Evolutionary conservation across 495 filamentous ascomycete species (phyloP).

Genomic region (Penicillium fimorum): DNA sequence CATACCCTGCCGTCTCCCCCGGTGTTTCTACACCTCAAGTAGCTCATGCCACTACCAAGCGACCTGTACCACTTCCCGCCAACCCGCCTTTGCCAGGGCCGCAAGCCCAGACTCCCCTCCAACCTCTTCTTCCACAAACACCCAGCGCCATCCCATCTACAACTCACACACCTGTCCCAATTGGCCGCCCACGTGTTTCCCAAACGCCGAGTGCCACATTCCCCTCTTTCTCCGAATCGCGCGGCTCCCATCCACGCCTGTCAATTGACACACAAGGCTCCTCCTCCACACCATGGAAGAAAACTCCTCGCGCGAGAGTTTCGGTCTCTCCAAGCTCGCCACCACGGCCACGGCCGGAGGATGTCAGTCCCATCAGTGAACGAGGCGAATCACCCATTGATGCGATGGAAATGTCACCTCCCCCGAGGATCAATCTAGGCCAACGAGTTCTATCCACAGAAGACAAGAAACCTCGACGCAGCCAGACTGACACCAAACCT

Average conservation of each 20-base stretch:
- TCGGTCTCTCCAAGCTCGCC: conserved; percentile 46
- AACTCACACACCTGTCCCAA: conserved; percentile 28
- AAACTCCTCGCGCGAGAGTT: conserved; percentile 37
- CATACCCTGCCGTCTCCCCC: conserved; percentile 34
- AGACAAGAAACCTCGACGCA: conserved; percentile 23
- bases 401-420: conserved; percentile 34
- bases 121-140: conserved; percentile 32
- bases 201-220: conserved; percentile 33
- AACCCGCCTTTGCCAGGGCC: neutral
- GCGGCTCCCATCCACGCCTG: conserved; percentile 33
- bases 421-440: conserved; percentile 24
- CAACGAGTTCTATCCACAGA: conserved; percentile 26
- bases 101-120: conserved; percentile 13
- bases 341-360: conserved; percentile 45
- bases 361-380: conserved; percentile 56
- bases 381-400: conserved; percentile 42
- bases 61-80: conserved; percentile 20
- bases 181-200: conserved; percentile 23
- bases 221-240: conserved; percentile 27
- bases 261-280: conserved; percentile 48
- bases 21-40: conserved; percentile 13
- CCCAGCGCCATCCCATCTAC: conserved; percentile 25
- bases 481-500: conserved; percentile 26
- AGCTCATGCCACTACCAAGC: conserved; percentile 18
- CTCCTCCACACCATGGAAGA: conserved; percentile 52